phyloP scores from a whole-genome alignment of 805 yeast species.

The Cyberlindnera sargentensis region DNA sequence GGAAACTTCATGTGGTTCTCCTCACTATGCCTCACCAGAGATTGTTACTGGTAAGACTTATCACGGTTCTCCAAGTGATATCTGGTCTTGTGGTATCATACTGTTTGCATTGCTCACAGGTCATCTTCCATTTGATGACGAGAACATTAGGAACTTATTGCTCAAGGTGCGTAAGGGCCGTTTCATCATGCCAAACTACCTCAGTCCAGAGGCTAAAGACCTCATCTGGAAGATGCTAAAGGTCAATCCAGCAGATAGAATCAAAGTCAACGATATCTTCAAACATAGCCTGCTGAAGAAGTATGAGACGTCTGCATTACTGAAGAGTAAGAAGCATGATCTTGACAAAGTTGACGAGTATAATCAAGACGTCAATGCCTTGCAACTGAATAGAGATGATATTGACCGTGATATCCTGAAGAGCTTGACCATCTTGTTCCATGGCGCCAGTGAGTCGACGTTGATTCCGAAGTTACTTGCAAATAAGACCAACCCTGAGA shows the following conservation, averaged over 20 bases:
- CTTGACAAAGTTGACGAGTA: constrained; percentile 27
- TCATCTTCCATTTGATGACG: constrained; percentile 95
- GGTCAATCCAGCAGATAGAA: constrained; percentile 76
- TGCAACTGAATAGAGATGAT: constrained; percentile 30
- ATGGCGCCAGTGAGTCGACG: constrained; percentile 54
- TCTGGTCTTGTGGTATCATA: constrained; percentile 98
- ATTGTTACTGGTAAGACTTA: constrained; percentile 92
- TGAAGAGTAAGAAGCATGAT: constrained; percentile 24
- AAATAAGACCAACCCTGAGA: constrained; percentile 61
- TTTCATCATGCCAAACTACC: constrained; percentile 72
- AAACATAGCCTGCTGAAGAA: constrained; percentile 76
- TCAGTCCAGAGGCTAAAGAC: constrained; percentile 83
- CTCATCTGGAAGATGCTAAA: constrained; percentile 72
- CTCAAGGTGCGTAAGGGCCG: constrained; percentile 88
- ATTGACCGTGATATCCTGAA: constrained; percentile 71
- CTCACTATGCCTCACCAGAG: constrained; percentile 98
- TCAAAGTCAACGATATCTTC: constrained; percentile 68
- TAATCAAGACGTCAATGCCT: constrained; percentile 32
- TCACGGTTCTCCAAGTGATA: constrained; percentile 95
- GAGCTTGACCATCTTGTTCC: constrained; percentile 74
- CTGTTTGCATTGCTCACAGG: constrained; percentile 91
- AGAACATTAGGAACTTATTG: constrained; percentile 78
- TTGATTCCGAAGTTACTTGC: constrained; percentile 48
- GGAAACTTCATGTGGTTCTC: constrained; percentile 96
- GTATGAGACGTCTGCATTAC: constrained; percentile 42